Evolutionary conservation across 106 monocot genomes (phyloP), one percentile per base, ranked within the genome.

Genomic region (Phalaenopsis aphrodite): DNA sequence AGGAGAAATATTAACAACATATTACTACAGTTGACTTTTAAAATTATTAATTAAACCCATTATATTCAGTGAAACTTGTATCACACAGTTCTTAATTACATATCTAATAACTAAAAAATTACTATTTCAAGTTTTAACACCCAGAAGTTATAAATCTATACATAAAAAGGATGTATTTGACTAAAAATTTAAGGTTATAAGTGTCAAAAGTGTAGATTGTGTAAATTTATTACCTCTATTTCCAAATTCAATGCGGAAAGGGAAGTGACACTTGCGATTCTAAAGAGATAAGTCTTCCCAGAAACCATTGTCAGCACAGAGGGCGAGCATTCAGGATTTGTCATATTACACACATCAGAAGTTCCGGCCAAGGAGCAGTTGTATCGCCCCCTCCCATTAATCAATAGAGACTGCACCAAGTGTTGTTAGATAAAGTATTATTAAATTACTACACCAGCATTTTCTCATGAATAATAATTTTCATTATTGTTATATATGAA

Each of bases 191-290:
- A 9, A 48, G 11, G 11, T 18, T 57, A 16, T 57, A 57, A 14
- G 18, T 18, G 18, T n/a, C 0, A 57, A 57, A 57, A 16, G 11
- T 57, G 18, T 57, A 57, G 0, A 30, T 30, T 30, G 30, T 30
- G 30, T 30, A 45, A 45, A 56, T 56, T 56, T 2, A 15, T 56
- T 75, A 90, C 92, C 93, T 93, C 93, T 2, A 93, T 87, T 82
- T 93, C 89, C 19, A 96, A 91, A 48, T 91, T 96, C 16, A 93
- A 81, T 2, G 92, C 94, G 0, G 92, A 94, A 3, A 96, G 81
- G 1, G 96, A 94, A 39, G 96, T 80, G 16, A 96, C 24, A 81
- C 94, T 94, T 5, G 77, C 81, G 12, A 97, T 85, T 7, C 92
- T 75, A 0, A 97, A 78, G 17, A 87, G 92, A 37, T 94, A 97